These are phyloP conservation scores for Mucor saturninus DNA, from an alignment of 371 early-diverging fungal genomes.

Conservation along the genomic window DNA sequence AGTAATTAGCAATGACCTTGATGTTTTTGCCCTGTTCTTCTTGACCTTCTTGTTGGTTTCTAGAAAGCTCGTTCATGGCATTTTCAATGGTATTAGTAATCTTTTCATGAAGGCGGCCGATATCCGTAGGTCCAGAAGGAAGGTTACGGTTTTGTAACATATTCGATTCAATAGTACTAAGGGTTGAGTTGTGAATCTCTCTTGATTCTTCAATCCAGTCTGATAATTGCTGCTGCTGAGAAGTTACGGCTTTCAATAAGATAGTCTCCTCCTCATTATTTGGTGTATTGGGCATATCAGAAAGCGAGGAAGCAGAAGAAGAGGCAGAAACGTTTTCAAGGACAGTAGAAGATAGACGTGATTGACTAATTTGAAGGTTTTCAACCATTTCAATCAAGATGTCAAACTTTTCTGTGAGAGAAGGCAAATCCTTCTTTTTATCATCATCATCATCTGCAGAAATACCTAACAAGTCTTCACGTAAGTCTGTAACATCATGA, in stretches of 20 bases:
- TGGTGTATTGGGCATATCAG: constrained; percentile 3
- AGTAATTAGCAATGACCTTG: constrained; percentile 40
- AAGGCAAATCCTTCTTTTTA: constrained; percentile 16
- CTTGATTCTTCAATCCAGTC: constrained; percentile 22
- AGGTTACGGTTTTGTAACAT: constrained; percentile 4
- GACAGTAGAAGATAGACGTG: constrained; percentile 24
- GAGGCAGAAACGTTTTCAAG: constrained; percentile 4
- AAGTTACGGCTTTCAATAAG: constrained; percentile 8
- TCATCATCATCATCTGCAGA: constrained; percentile 8
- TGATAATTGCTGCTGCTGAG: constrained; percentile 20
- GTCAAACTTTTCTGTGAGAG: constrained; percentile 43
- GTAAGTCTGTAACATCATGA: constrained; percentile 24
- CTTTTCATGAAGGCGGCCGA: constrained; percentile 20
- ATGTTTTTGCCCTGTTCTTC: constrained; percentile 46
- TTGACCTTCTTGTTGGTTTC: constrained; percentile 27
- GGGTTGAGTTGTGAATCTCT: constrained; percentile 15
- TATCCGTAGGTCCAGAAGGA: constrained; percentile 14
- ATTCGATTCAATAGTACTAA: constrained; percentile 9
- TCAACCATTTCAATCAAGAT: constrained; percentile 46
- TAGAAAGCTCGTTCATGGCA: constrained; percentile 23
- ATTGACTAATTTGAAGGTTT: constrained; percentile 41
- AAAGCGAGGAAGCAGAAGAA: not conserved
- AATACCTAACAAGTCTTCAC: constrained; percentile 33
- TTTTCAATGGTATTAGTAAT: constrained; percentile 15
- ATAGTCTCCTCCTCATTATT: constrained; percentile 8